Evolutionary conservation across 2,329 filamentous ascomycete genomes (phyloP).

Genomic region (Verticillium albo-atrum): DNA sequence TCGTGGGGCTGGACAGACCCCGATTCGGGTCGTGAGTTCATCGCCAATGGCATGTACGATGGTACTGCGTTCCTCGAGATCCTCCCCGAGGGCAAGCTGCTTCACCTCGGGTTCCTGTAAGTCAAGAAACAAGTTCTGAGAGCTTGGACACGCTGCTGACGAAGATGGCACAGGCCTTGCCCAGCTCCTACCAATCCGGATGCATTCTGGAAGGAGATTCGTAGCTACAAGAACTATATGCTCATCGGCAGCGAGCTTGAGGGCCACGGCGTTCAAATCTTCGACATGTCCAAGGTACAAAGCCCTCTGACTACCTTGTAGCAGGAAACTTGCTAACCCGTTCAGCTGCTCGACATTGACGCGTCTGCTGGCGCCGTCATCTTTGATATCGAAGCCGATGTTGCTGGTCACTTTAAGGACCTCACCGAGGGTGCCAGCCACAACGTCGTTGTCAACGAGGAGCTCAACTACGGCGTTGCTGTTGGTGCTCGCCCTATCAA

Average conservation of each 20-base stretch:
- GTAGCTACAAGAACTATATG: conserved; percentile 25
- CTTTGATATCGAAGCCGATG: conserved; percentile 20
- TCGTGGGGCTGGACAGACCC: conserved; percentile 38
- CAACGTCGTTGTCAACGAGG: conserved; percentile 45
- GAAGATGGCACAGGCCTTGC: conserved; percentile 15
- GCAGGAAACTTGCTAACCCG: conserved; percentile 18
- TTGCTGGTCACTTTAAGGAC: conserved; percentile 20
- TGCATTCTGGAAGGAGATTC: conserved; percentile 28
- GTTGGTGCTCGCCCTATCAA: conserved; percentile 28
- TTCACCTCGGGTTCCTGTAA: conserved; percentile 35
- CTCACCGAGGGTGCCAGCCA: conserved; percentile 36
- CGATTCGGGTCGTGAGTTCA: conserved; percentile 24
- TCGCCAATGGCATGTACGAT: conserved; percentile 22
- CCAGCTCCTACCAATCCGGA: conserved; percentile 7
- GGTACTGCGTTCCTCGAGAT: conserved; percentile 41
- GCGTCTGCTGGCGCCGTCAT: conserved; percentile 23
- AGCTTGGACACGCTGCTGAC: too few species aligned
- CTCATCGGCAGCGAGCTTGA: conserved; percentile 33
- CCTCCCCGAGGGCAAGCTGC: conserved; percentile 31
- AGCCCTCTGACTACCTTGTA: too few species aligned
- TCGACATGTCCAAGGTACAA: conserved; percentile 51
- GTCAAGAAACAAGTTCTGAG: neutral
- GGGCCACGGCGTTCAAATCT: conserved; percentile 54
- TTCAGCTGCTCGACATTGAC: conserved; percentile 33
- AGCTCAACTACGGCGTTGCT: conserved; percentile 38